Evolutionary conservation across 257 asterid genomes (phyloP).

Genomic region (Rubia yunnanensis): DNA sequence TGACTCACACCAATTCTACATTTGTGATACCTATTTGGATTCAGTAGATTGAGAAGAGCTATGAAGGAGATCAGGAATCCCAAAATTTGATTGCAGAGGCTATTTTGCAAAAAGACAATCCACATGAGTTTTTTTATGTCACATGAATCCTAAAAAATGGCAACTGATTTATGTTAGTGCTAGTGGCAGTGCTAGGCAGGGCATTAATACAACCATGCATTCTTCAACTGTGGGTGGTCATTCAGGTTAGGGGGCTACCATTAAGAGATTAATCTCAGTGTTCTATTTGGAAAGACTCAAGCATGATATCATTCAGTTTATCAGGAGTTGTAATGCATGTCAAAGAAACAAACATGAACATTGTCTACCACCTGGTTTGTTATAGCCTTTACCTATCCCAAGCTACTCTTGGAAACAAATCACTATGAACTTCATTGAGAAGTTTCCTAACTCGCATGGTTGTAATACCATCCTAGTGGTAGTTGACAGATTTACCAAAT

Average conservation of each 20-base stretch:
- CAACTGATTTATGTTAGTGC: background rate
- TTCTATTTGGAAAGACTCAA: background rate
- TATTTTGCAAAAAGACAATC: too few relatives aligned
- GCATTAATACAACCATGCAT: background rate
- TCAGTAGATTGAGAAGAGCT: background rate
- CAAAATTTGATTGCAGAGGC: background rate
- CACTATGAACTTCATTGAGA: background rate
- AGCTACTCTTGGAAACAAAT: background rate
- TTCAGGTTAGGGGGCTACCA: background rate
- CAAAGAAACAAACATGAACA: background rate
- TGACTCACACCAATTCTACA: background rate
- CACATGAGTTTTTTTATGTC: background rate
- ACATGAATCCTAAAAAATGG: background rate
- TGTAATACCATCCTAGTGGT: background rate
- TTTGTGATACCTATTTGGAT: background rate
- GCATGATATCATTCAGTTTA: background rate
- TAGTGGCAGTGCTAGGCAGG: background rate
- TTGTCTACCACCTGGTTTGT: background rate
- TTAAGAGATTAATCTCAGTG: background rate
- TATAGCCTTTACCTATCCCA: background rate
- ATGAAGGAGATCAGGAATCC: too few relatives aligned
- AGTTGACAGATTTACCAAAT: background rate
- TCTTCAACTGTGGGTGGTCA: background rate
- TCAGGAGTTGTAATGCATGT: background rate
- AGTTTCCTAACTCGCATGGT: background rate